phyloP scores from a whole-genome alignment of 768 basidiomycete genomes.

The Mrakia hoshinonis region DNA sequence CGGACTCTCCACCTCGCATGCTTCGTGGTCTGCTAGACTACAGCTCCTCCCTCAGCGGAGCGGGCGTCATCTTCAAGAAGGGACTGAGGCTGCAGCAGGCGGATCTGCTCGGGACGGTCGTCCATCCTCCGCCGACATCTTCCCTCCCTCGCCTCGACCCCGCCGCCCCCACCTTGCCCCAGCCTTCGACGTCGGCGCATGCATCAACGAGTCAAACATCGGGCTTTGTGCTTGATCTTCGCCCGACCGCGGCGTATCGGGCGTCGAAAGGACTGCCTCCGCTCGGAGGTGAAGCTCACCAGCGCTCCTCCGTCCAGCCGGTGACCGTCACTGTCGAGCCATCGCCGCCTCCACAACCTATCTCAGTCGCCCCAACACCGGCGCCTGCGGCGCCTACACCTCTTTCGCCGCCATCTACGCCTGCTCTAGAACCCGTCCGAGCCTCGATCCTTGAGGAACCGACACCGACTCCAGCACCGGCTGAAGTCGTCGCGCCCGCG shows the following conservation, averaged over 20 bases:
- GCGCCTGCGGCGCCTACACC: background rate
- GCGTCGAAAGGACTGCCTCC: background rate
- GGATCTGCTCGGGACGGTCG: constrained; percentile 11
- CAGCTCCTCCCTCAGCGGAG: constrained; percentile 15
- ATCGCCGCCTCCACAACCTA: background rate
- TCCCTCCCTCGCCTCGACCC: background rate
- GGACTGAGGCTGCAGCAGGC: constrained; percentile 19
- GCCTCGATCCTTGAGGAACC: background rate
- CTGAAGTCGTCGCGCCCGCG: background rate
- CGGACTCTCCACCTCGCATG: constrained; percentile 4
- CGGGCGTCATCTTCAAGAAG: constrained; percentile 19
- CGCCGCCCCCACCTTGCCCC: background rate
- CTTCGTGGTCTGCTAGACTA: constrained; percentile 16
- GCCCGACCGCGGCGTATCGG: constrained; percentile 1
- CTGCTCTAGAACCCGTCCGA: too few relatives aligned
- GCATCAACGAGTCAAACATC: background rate
- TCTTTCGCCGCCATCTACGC: background rate
- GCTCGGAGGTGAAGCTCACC: background rate
- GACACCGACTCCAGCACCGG: background rate
- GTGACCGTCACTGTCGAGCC: background rate
- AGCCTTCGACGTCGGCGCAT: background rate
- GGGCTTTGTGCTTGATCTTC: constrained; percentile 10
- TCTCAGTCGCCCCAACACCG: background rate
- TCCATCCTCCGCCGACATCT: background rate
- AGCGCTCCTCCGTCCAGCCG: background rate